These are phyloP conservation scores for Tricholoma flavovirens DNA, from an alignment of 768 basidiomycete genomes.

Conservation along the genomic window DNA sequence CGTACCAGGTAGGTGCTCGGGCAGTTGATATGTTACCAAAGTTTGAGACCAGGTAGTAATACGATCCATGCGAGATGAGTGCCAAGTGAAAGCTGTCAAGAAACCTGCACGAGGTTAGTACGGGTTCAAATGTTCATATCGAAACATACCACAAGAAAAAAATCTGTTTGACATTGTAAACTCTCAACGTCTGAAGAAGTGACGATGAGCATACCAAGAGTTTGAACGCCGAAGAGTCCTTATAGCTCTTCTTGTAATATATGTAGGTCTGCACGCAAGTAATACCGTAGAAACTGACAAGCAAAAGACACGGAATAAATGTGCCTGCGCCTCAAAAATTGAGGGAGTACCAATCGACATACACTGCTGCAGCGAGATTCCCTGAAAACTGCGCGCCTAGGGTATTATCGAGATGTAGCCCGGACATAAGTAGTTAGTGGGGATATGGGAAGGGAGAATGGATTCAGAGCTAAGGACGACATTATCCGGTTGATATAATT, in stretches of 20 bases:
- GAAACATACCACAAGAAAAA: constrained; percentile 10
- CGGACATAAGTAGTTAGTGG: not conserved
- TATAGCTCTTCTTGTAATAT: constrained; percentile 6
- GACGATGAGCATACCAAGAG: constrained; percentile 2
- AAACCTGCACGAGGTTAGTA: constrained; percentile 3
- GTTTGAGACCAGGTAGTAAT: constrained; percentile 12
- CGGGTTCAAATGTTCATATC: not conserved
- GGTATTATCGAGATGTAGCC: not conserved
- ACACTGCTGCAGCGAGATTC: constrained; percentile 3
- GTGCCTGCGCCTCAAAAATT: not conserved
- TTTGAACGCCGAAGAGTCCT: constrained; percentile 6
- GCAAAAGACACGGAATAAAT: not conserved
- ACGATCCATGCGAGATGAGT: constrained; percentile 10
- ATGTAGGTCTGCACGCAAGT: constrained; percentile 14
- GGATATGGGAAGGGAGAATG: not conserved
- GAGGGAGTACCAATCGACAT: not conserved
- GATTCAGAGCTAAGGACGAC: not conserved
- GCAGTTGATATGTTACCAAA: constrained; percentile 7
- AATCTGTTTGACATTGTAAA: constrained; percentile 2
- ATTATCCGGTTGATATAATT: not conserved
- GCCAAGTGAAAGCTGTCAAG: constrained; percentile 13
- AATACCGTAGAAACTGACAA: constrained; percentile 24
- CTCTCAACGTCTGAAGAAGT: not conserved
- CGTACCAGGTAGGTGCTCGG: not conserved
- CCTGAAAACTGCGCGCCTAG: constrained; percentile 1